These are phyloP conservation scores for Yamadazyma akitaensis DNA, from an alignment of 805 yeast genomes.

Conservation along the genomic window DNA sequence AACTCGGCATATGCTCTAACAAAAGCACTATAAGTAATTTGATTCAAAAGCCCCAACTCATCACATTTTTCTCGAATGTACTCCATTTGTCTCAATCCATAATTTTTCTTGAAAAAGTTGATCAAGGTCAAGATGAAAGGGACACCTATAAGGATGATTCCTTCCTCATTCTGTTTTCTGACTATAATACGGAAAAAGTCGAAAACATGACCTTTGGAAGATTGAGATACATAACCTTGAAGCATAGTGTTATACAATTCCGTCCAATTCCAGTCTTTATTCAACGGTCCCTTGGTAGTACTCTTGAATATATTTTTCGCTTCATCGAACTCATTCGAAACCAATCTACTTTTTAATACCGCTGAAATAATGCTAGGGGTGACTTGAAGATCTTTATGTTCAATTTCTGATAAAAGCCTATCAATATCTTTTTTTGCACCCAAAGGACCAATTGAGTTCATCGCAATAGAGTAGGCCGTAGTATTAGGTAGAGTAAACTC, in stretches of 20 bases:
- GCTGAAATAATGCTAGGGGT: constrained; percentile 41
- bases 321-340: constrained; percentile 31
- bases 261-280: not conserved
- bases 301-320: constrained; percentile 28
- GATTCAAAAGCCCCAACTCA: constrained; percentile 17
- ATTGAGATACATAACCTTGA: not conserved
- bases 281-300: constrained; percentile 15
- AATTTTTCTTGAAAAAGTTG: constrained; percentile 20
- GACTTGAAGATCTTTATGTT: constrained; percentile 47
- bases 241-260: not conserved
- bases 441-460: constrained; percentile 52
- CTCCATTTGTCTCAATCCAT: constrained; percentile 20
- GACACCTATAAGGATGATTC: constrained; percentile 17
- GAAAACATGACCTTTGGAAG: constrained; percentile 23
- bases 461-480: constrained; percentile 57
- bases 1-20: constrained; percentile 27
- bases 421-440: constrained; percentile 50
- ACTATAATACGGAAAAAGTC: constrained; percentile 22
- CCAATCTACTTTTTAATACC: constrained; percentile 41
- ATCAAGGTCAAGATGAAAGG: constrained; percentile 18
- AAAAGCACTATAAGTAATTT: constrained; percentile 24
- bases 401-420: constrained; percentile 46
- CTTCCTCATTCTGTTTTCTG: constrained; percentile 14
- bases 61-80: constrained; percentile 17
- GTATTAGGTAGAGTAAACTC: constrained; percentile 51